phyloP scores from a whole-genome alignment of 495 filamentous ascomycete genomes.

The Melanomma pulvis-pyrius region DNA sequence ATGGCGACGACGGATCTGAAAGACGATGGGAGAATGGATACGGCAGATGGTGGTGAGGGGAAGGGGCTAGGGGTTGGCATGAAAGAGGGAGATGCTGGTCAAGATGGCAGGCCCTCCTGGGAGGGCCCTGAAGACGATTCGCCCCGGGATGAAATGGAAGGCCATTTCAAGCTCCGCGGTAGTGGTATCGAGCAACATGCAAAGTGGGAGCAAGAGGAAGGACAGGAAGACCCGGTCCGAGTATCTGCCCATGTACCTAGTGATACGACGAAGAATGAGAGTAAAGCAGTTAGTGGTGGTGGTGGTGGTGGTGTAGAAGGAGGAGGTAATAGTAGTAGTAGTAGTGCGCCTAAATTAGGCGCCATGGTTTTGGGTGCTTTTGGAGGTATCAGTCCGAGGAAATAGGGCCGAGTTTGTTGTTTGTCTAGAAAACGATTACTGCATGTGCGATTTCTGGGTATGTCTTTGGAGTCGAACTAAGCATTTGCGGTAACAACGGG shows the following conservation, averaged over 20 bases:
- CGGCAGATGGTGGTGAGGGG: too few species aligned
- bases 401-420: neutral
- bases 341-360: neutral
- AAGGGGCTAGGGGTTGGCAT: too few species aligned
- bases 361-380: neutral
- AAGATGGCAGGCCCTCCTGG: too few species aligned
- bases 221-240: slow-evolving; percentile 5
- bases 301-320: neutral
- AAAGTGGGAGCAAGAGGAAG: slow-evolving; percentile 2
- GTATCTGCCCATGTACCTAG: neutral
- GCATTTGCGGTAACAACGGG: neutral
- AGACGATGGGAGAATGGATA: too few species aligned
- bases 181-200: neutral
- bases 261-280: neutral
- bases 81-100: too few species aligned
- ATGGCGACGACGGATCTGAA: too few species aligned
- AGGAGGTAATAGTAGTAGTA: neutral
- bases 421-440: too few species aligned
- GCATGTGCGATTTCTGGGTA: too few species aligned
- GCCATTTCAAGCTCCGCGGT: neutral
- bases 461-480: neutral
- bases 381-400: neutral
- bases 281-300: neutral
- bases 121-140: too few species aligned
- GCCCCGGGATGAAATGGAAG: neutral